Base-by-base conservation (phyloP, 257 asterid species). In the Jacaranda copaia region DNA sequence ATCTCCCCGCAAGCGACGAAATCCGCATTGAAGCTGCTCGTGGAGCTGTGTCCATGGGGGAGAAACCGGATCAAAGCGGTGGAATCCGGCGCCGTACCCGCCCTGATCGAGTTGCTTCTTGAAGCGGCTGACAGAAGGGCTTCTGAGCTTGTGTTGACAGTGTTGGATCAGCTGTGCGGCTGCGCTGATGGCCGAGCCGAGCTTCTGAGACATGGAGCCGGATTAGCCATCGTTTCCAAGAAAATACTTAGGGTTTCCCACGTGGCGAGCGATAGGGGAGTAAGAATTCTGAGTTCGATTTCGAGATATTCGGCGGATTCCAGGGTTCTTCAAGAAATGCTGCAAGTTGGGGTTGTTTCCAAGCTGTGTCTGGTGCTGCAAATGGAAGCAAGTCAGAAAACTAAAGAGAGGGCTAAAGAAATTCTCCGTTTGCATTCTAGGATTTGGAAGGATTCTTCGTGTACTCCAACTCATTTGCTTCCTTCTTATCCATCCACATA, bases 131-230 rank as follows among this genome's bases (percentile, higher is more conserved):
- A 89, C 2, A 81, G 82, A 18, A 80, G 96, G 80, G 14, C 19
- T 1, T 83, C 82, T 4, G 98, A 93, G 78, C 83, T 91, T 6
- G 73, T 61, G 0, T 57, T 93, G 14, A 51, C 84, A 5, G 78
- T 79, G 14, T 55, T 93, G 81, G 94, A 93, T 65, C 96, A 86
- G 79, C 84, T 93, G 0, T 93, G 97, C 72, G 49, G 88, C 12
- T 87, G 96, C 61, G 97, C 98, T 0, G 96, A 91, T 48, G 98
- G 98, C 6, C 85, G 97, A 2, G 93, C 97, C 0, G 91, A 88
- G 80, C 82, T 93, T 57, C 73, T 93, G 75, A 76, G 79, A 13
- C 98, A 93, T 39, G 94, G 86, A 2, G 96, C 88, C 0, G 98
- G 98, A 0, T 39, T 91, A 12, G 96, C 97, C 3, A 42, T 91